Evolutionary conservation across 805 yeast genomes (phyloP).

Genomic region (Priceomyces medius): DNA sequence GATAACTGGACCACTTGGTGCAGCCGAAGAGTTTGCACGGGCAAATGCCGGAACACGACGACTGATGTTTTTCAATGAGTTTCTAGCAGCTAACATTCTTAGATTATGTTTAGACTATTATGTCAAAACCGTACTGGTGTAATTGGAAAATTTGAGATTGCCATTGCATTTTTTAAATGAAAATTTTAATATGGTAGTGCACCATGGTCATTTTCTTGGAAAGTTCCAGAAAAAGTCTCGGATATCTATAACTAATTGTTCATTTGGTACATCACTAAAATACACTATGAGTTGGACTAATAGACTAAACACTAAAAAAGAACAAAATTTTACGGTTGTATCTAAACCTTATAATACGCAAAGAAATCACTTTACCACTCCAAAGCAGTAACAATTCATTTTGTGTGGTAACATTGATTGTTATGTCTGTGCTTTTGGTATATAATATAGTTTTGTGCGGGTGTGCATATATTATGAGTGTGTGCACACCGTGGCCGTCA

Average conservation of each 20-base stretch:
- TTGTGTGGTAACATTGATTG: too few species aligned
- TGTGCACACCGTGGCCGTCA: not conserved
- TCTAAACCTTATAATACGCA: not conserved
- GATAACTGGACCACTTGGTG: conserved; percentile 57
- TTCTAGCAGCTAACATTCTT: conserved; percentile 45
- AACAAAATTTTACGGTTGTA: too few species aligned
- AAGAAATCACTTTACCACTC: not conserved
- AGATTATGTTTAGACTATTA: not conserved
- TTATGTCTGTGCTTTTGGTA: too few species aligned
- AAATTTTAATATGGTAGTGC: conserved; percentile 7
- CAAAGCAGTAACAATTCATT: too few species aligned
- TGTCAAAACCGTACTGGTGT: not conserved
- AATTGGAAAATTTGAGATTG: not conserved
- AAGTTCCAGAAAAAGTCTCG: conserved; percentile 3
- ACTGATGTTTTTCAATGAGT: conserved; percentile 34
- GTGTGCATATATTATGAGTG: too few species aligned
- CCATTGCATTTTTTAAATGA: conserved; percentile 1
- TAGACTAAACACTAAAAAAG: not conserved
- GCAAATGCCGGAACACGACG: conserved; percentile 31
- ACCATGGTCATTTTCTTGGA: conserved; percentile 1
- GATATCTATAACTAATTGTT: not conserved
- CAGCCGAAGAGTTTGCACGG: conserved; percentile 32
- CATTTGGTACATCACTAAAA: not conserved
- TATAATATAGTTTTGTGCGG: too few species aligned
- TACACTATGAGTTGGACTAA: not conserved